A percentile compares a stretch with the other conserved stretches of the same genome.
Conservation (phyloP, 768 basidiomycete species). For the Kwoniella sp. region DNA sequence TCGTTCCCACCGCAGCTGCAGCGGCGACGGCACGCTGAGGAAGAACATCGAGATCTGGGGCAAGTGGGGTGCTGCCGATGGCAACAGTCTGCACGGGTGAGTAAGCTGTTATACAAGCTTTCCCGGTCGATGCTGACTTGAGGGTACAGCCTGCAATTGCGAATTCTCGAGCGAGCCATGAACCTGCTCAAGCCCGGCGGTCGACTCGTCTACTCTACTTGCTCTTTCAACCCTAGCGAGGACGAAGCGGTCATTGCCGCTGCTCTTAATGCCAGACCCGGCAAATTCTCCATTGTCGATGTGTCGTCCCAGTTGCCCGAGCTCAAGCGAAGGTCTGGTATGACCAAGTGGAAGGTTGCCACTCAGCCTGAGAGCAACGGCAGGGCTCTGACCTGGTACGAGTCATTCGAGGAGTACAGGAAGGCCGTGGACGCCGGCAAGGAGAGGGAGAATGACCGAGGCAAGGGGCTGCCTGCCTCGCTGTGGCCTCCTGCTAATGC, state of each 20-base stretch:
- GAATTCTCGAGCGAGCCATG: constrained; percentile 91
- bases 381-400: constrained; percentile 30
- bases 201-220: constrained; percentile 94
- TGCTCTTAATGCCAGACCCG: constrained; percentile 64
- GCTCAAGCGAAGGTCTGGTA: constrained; percentile 70
- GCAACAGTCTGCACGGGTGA: constrained; percentile 82
- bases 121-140: background rate
- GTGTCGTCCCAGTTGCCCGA: constrained; percentile 66
- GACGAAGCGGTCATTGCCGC: constrained; percentile 93
- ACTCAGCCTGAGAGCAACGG: constrained; percentile 27
- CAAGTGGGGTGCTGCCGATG: constrained; percentile 80
- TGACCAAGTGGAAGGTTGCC: constrained; percentile 73
- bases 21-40: constrained; percentile 89
- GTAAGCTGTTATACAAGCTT: constrained; percentile 28
- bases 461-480: constrained; percentile 52
- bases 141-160: constrained; percentile 69
- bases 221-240: constrained; percentile 92
- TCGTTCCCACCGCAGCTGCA: constrained; percentile 53
- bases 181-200: constrained; percentile 78
- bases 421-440: constrained; percentile 52
- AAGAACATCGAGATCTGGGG: constrained; percentile 97
- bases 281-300: constrained; percentile 69
- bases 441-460: constrained; percentile 60
- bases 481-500: constrained; percentile 75
- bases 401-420: constrained; percentile 60